phyloP scores from a whole-genome alignment of 2,329 filamentous ascomycete species.

The Sarocladiaceae sp. region DNA sequence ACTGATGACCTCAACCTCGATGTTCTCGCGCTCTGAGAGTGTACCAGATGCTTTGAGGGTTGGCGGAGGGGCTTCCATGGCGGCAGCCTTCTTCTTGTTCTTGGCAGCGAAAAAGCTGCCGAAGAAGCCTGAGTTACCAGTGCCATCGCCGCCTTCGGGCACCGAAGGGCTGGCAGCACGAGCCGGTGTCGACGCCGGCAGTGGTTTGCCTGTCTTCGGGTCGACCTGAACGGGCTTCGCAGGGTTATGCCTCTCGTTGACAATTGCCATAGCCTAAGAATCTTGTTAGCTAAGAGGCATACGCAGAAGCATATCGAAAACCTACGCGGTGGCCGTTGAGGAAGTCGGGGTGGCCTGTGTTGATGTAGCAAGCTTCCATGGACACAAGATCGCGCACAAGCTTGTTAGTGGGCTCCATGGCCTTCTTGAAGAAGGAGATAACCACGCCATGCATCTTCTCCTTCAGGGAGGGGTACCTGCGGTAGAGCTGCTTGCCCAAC shows the following conservation, averaged over 20 bases:
- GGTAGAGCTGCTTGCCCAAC: conserved; percentile 81
- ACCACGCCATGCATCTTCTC: conserved; percentile 95
- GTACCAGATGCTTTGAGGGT: conserved; percentile 91
- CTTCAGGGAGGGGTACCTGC: conserved; percentile 88
- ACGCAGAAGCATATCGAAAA: conserved; percentile 17
- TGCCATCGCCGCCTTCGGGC: conserved; percentile 35
- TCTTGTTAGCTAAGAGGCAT: conserved; percentile 13
- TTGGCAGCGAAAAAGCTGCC: conserved; percentile 98
- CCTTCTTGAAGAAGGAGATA: conserved; percentile 93
- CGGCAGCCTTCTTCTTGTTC: conserved; percentile 99
- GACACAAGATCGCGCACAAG: conserved; percentile 84
- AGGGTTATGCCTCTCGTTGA: conserved; percentile 83
- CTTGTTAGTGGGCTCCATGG: conserved; percentile 98
- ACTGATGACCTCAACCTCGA: conserved; percentile 99
- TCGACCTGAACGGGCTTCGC: conserved; percentile 89
- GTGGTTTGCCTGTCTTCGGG: conserved; percentile 95
- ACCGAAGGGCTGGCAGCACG: conserved; percentile 72
- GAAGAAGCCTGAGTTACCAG: conserved; percentile 76
- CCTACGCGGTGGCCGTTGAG: conserved; percentile 83
- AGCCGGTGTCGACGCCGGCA: conserved; percentile 61
- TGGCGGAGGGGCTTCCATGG: conserved; percentile 92
- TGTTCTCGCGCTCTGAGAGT: conserved; percentile 85
- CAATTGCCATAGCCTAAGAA: conserved; percentile 81
- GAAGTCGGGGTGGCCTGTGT: conserved; percentile 97
- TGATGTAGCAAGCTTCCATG: conserved; percentile 97